Evolutionary conservation across 129 eudicot genomes (phyloP).

Genomic region (carrot (Daucus carota)): DNA sequence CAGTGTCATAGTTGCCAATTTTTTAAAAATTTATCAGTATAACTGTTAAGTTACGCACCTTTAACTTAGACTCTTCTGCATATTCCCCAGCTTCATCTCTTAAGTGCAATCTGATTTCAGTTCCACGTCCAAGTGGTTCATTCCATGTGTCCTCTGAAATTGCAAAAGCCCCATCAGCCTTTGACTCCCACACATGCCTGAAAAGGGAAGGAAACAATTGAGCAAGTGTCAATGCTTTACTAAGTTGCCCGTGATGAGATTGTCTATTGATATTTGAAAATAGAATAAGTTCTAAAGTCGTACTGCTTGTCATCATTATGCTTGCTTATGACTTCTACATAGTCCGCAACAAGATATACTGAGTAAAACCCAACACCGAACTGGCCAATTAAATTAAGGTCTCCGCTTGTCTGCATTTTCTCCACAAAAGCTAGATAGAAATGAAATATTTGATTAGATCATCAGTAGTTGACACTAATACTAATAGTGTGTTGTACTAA

Average conservation of each 20-base stretch:
- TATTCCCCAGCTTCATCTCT: constrained; percentile 96
- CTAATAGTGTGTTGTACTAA: neutral
- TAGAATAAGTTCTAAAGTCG: constrained; percentile 11
- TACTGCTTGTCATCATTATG: constrained; percentile 97
- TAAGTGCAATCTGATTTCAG: constrained; percentile 91
- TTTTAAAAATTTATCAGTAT: neutral
- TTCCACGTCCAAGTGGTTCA: constrained; percentile 96
- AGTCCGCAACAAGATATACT: constrained; percentile 94
- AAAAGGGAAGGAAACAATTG: constrained; percentile 9
- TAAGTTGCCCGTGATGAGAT: neutral
- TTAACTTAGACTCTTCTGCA: constrained; percentile 72
- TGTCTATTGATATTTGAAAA: neutral
- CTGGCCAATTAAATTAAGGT: constrained; percentile 96
- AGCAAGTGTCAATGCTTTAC: neutral
- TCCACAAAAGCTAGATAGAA: constrained; percentile 75
- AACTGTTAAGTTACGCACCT: constrained; percentile 29
- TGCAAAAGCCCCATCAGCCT: constrained; percentile 98
- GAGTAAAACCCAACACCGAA: constrained; percentile 99
- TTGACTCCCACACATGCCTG: constrained; percentile 98
- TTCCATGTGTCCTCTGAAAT: constrained; percentile 87
- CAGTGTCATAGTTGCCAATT: neutral
- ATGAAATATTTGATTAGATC: constrained; percentile 8
- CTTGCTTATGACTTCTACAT: constrained; percentile 97
- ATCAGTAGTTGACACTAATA: neutral
- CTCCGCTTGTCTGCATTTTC: constrained; percentile 97